A percentile compares a stretch with the other conserved stretches of the same genome.
Conservation (phyloP, 495 filamentous ascomycete genomes). For the Aspergillus affinis region DNA sequence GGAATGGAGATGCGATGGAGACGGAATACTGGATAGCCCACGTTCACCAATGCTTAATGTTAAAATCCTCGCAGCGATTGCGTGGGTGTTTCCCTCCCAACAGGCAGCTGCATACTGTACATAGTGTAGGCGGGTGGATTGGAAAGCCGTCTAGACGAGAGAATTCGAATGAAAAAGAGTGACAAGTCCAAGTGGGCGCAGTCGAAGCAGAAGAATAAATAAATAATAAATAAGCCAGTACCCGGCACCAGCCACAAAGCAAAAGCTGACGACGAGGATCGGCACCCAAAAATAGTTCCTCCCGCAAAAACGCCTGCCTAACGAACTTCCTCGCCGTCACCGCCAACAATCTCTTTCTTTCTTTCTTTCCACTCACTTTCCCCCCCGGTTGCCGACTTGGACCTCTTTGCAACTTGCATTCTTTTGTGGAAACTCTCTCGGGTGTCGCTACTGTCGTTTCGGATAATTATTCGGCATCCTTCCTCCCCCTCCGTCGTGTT, state of each 20-base stretch:
- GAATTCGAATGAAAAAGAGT: neutral
- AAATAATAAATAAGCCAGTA: neutral
- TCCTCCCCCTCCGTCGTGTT: neutral
- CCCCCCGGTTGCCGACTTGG: neutral
- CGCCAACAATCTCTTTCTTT: neutral
- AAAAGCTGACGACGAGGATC: constrained; percentile 6
- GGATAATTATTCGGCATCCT: neutral
- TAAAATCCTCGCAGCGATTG: constrained; percentile 6
- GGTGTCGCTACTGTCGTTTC: neutral
- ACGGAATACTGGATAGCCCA: constrained; percentile 7
- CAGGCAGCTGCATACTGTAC: too few relatives aligned
- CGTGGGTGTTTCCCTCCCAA: too few relatives aligned
- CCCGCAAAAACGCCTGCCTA: constrained; percentile 12
- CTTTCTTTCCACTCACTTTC: neutral
- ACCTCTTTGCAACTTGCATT: too few relatives aligned
- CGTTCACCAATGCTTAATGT: constrained; percentile 25
- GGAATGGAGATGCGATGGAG: neutral
- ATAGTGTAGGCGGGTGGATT: too few relatives aligned
- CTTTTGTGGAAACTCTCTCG: neutral
- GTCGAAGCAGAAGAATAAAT: neutral
- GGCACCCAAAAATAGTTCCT: constrained; percentile 15
- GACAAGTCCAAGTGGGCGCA: neutral
- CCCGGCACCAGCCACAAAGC: constrained; percentile 3
- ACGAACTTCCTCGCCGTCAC: neutral
- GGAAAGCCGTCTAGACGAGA: too few relatives aligned